Evolutionary conservation across 1,284 basidiomycete species (phyloP), one percentile per base, ranked within the genome.

Genomic region (Cryptococcus floricola): DNA sequence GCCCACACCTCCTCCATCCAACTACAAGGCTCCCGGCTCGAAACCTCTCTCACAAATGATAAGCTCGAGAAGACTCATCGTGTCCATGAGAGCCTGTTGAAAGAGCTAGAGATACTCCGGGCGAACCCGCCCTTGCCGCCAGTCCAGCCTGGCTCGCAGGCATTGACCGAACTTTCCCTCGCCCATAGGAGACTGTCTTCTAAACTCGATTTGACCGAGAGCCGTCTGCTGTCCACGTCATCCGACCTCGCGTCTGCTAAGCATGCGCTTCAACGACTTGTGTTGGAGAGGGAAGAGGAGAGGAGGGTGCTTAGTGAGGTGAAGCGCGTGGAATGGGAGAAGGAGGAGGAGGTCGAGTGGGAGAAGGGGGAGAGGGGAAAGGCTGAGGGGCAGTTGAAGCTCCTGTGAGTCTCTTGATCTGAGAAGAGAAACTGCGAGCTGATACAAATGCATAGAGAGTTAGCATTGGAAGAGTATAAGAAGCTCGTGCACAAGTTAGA

Each of bases 201-300:
- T 45, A 77, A 77, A 56, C 62, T 77, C 5, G 75, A 77, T 54
- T 58, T 73, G 14, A 73, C 74, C 0, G 74, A 75, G 53, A 58
- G 61, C 27, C 59, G 65, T 44, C 59, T 73, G 23, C n/a, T 42
- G 0, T 48, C 60, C 0, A 54, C 56, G 16, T 54, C 79, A 44
- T 75, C 76, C 4, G 80, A 81, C 42, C 70, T 77, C 5, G 62
- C 66, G 5, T 50, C 56, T 10, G 77, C 86, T 8, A 77, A 81
- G 56, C 69, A 79, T 13, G 84, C 88, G 67, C 63, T 89, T 3
- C 74, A 73, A 7, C 76, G 80, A 44, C 76, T 89, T 53, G 83
- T 82, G 66, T 71, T 72, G 19, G 87, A 90, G 75, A 84, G 85
- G 31, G 73, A 75, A 39, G 57, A 58, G 9, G 71, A 74, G 47